These are phyloP conservation scores for Chaetoceros muelleri DNA, from an alignment of 108 stramenopile species.

Conservation along the genomic window DNA sequence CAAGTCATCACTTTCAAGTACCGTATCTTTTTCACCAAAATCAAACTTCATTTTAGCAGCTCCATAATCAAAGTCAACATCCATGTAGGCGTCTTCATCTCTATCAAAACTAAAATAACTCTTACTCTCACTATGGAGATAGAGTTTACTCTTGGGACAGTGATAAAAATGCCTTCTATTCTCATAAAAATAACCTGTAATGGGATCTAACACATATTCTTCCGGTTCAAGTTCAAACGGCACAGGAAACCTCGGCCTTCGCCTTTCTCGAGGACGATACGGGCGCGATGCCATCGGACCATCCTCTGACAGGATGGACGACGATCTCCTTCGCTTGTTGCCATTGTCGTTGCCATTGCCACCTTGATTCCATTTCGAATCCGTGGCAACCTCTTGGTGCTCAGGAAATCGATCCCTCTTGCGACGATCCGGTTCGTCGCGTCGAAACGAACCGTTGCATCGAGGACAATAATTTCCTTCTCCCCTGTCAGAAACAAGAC, in stretches of 20 bases:
- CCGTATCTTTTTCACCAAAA: neutral
- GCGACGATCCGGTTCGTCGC: too few species aligned
- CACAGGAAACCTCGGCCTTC: conserved; percentile 23
- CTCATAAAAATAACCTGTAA: conserved; percentile 77
- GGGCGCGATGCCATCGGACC: too few species aligned
- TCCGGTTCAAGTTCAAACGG: conserved; percentile 56
- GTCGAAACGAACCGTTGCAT: too few species aligned
- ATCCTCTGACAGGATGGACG: too few species aligned
- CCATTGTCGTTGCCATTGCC: too few species aligned
- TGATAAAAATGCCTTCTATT: conserved; percentile 67
- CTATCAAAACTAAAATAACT: conserved; percentile 40
- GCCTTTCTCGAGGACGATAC: neutral
- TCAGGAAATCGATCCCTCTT: too few species aligned
- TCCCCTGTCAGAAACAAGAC: too few species aligned
- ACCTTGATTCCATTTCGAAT: too few species aligned
- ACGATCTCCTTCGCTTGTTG: too few species aligned
- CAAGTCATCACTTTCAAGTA: neutral
- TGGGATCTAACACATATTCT: conserved; percentile 56
- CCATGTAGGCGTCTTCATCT: conserved; percentile 8
- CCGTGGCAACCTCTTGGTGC: too few species aligned
- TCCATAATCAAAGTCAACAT: neutral
- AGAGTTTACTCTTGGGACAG: conserved; percentile 74
- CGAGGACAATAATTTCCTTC: too few species aligned
- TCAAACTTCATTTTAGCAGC: neutral
- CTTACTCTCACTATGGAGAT: conserved; percentile 50